phyloP scores from a whole-genome alignment of 169 alveolate species.

The Plasmodium chabaudi region DNA sequence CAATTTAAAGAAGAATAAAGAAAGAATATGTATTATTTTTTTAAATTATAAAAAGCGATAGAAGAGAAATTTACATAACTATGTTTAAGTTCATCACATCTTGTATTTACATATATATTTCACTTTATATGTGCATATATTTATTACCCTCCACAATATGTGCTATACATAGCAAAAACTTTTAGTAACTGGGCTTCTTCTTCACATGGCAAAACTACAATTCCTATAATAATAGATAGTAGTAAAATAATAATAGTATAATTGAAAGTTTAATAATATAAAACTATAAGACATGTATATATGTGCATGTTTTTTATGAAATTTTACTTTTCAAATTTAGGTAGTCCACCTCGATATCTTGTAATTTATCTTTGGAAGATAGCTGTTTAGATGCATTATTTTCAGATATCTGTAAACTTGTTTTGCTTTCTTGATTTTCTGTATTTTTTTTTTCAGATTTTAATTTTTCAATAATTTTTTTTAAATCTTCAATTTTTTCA shows the following conservation, averaged over 20 bases:
- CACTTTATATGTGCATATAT: background rate
- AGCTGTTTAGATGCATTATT: no score
- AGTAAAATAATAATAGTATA: conserved; percentile 4
- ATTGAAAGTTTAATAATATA: background rate
- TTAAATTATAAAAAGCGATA: background rate
- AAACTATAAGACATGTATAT: background rate
- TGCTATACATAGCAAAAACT: conserved; percentile 54
- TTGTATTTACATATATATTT: background rate
- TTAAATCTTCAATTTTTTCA: conserved; percentile 33
- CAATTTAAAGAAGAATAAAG: background rate
- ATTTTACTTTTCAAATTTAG: conserved; percentile 46
- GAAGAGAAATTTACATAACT: background rate
- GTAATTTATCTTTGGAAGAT: background rate
- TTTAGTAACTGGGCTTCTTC: conserved; percentile 51
- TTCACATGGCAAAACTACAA: conserved; percentile 50
- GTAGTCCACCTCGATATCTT: background rate
- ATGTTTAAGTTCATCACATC: background rate
- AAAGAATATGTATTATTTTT: conserved; percentile 4
- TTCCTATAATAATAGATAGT: conserved; percentile 18
- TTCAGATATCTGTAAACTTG: background rate
- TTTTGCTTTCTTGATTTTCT: background rate
- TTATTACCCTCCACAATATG: conserved; percentile 61
- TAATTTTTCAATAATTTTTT: conserved; percentile 49
- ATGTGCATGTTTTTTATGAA: background rate
- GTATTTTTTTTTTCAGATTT: conserved; percentile 21